Conservation (phyloP, 768 basidiomycete species). For the Amanita rimosa region DNA sequence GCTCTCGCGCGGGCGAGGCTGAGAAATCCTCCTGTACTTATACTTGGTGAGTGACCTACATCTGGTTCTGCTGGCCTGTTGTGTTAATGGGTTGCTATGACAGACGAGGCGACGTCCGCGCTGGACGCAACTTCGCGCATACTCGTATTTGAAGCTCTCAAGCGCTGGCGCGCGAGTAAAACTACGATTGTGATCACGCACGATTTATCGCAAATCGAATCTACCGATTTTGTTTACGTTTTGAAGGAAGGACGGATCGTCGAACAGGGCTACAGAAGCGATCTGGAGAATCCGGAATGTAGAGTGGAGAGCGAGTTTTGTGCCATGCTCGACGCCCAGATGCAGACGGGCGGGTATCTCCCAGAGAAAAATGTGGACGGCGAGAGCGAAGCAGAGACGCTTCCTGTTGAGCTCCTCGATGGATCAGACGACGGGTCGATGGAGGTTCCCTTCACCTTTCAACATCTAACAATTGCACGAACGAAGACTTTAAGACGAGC, state of each 20-base stretch:
- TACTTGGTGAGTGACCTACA: slow-evolving; percentile 62
- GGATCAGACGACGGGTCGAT: slow-evolving; percentile 30
- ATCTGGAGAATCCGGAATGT: slow-evolving; percentile 42
- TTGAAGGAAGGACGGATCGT: slow-evolving; percentile 71
- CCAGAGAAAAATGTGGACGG: slow-evolving; percentile 21
- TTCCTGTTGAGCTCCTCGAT: slow-evolving; percentile 9
- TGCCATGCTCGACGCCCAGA: slow-evolving; percentile 51
- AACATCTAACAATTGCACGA: slow-evolving; percentile 29
- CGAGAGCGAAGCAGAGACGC: background rate
- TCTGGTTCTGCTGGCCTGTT: background rate
- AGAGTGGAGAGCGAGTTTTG: slow-evolving; percentile 53
- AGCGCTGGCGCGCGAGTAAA: slow-evolving; percentile 58
- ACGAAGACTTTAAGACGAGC: slow-evolving; percentile 33
- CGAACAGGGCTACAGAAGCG: slow-evolving; percentile 79
- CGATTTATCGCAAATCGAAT: slow-evolving; percentile 74
- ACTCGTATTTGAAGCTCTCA: slow-evolving; percentile 67
- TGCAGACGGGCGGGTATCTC: slow-evolving; percentile 37
- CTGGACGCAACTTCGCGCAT: slow-evolving; percentile 82
- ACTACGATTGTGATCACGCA: slow-evolving; percentile 95
- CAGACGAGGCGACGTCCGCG: slow-evolving; percentile 76
- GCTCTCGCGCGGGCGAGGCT: slow-evolving; percentile 82
- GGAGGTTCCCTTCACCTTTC: slow-evolving; percentile 16
- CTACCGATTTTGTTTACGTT: slow-evolving; percentile 84
- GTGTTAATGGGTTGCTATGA: slow-evolving; percentile 26
- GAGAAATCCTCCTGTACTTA: slow-evolving; percentile 77